Base-by-base conservation (phyloP, 306 rosid species). In the Pueraria montana region DNA sequence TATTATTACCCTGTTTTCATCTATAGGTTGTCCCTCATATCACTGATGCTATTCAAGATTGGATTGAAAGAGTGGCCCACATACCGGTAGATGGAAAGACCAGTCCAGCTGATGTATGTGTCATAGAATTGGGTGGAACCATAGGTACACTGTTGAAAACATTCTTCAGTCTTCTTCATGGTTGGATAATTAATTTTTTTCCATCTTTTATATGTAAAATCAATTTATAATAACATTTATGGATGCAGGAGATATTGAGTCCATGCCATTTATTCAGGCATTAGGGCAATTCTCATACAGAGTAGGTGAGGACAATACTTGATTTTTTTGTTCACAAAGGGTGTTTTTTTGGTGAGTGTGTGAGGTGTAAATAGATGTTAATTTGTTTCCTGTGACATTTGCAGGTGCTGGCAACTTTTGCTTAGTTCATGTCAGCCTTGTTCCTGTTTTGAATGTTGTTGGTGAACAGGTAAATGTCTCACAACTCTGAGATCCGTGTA, bases 61-160 rank as follows among this genome's bases (percentile, higher is more conserved):
- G 97, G 97, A 91, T 93, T 80, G 97, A 93, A 82, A 85, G 87
- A 81, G 97, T 90, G 85, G 97, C 97, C 88, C 88, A 84, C 86
- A 81, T 88, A 84, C 91, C 97, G 6, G 97, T 93, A 12, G 97
- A 93, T 71, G 97, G 96, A 78, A 89, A 90, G 48, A 77, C 83
- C 72, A 93, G 93, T 76, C 84, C 93, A 46, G 93, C 97, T 70
- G 97, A 93, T 85, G 97, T 91, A 27, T 93, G 97, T 88, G 96
- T 93, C 80, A 87, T 93, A 34, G 97, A 93, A 83, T 87, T 93
- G 90, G 97, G 97, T 82, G 97, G 97, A 86, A 93, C 97, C 80
- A 93, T 93, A 80, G 97, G 97, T 93, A 87, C 61, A 58, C 17
- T 67, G 16, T 65, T 48, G 14, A 62, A 72, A 81, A 81, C 76